Evolutionary conservation across 2,329 filamentous ascomycete species (phyloP), one percentile per base, ranked within the genome.

Genomic region (Cladosporium sphaerospermum): DNA sequence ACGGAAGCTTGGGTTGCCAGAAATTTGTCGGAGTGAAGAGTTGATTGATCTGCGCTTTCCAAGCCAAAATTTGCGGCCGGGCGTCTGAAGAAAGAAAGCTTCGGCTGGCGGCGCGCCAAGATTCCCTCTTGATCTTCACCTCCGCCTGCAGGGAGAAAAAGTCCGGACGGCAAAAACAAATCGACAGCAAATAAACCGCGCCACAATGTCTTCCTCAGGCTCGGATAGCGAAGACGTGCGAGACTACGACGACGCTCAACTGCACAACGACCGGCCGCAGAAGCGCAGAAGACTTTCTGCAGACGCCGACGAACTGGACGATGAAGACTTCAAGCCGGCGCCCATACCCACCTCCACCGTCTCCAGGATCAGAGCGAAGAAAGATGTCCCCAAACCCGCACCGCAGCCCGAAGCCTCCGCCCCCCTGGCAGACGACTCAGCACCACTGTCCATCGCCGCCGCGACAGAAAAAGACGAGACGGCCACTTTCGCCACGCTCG

Each of bases 401-500:
- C 16, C 31, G 19, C 31, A 34, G 32, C 19, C 50, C 16, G 41
- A 55, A 4, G 41, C 23, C 2, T 23, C 50, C 7, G 28, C 31
- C 3, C 14, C 36, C 13, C 36, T 39, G 13, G 43, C 46, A 13
- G 42, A 45, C 8, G 18, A 18, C 3, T 41, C 42, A 4, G 40
- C 60, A 2, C 54, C 60, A 3, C 23, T 57, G 1, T 55, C 60
- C 1, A 67, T 68, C n/a, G 54, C 58, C 10, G 56, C 59, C 23
- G 61, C 64, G 2, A 62, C 61, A n/a, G 62, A 65, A 34, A 45
- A 45, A 16, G 54, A 61, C 43, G 59, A 62, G 45, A 60, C 57
- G 18, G 41, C 61, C 8, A 67, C 61, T n/a, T 69, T 69, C 56
- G 54, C 62, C 23, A 57, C 58, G 28, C 56, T 69, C 3, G 60